Conservation (phyloP, 2,329 filamentous ascomycete genomes). For the Harringtonia lauricola region DNA sequence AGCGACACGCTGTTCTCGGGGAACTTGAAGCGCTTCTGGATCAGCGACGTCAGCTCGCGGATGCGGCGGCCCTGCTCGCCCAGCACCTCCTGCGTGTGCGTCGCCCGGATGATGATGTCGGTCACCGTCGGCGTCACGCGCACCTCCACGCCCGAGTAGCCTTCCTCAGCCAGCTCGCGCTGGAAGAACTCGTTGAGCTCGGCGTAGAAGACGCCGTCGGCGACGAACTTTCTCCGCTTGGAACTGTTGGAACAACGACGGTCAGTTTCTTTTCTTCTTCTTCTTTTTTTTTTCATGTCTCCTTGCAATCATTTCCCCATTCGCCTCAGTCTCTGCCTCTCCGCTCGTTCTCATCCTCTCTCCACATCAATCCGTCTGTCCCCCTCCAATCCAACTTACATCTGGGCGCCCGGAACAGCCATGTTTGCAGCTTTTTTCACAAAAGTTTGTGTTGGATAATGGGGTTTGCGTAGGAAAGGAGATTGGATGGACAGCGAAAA, state of each 20-base stretch:
- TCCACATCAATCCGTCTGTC: not conserved
- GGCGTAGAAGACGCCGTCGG: slow-evolving; percentile 99
- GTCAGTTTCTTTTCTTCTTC: slow-evolving; percentile 1
- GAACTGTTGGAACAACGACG: slow-evolving; percentile 41
- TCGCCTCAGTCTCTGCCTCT: not conserved
- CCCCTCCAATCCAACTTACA: slow-evolving; percentile 33
- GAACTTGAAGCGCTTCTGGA: slow-evolving; percentile 99
- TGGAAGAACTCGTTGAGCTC: slow-evolving; percentile 99
- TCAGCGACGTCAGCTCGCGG: slow-evolving; percentile 98
- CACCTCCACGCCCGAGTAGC: slow-evolving; percentile 99
- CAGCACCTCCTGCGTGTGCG: slow-evolving; percentile 99
- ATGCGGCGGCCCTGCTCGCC: slow-evolving; percentile 99
- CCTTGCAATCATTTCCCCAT: not conserved
- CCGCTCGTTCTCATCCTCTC: not conserved
- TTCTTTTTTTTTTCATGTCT: not conserved
- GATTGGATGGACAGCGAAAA: not conserved
- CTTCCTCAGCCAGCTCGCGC: slow-evolving; percentile 99
- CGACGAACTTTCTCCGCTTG: slow-evolving; percentile 90
- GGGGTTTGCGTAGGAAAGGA: not conserved
- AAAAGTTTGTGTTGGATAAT: not conserved
- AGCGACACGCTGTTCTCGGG: slow-evolving; percentile 99
- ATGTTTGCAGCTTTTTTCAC: slow-evolving; percentile 27
- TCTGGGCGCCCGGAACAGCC: slow-evolving; percentile 50
- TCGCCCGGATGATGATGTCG: slow-evolving; percentile 99
- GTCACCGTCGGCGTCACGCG: slow-evolving; percentile 99